Base-by-base conservation (phyloP, 148 eudicot genomes). In the Vaccinium macrocarpon region DNA sequence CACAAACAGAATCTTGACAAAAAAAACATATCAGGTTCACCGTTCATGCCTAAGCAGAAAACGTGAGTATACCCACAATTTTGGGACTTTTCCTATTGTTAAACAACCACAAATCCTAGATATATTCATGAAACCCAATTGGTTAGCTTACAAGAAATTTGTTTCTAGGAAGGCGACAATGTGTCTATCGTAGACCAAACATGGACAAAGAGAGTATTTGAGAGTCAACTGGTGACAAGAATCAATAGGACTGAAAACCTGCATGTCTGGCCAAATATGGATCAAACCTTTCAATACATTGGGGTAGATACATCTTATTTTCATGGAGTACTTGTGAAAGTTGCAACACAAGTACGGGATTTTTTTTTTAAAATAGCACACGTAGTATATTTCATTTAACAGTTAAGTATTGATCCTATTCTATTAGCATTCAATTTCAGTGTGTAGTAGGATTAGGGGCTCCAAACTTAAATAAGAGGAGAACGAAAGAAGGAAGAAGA, bases 301-400 rank as follows among this genome's bases (percentile, higher is more conserved):
- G 13, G 11, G 14, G 23, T 75, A 27, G 52, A 46, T 75, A 42
- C 49, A 46, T 46, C 78, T 75, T 19, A 38, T 19, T 19, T 9
- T 75, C 53, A 46, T 2, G 52, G 52, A 46, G 27, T 21, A 48
- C 27, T 75, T 21, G 78, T 6, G 2, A 21, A 75, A 19, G 53
- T 75, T 75, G 78, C 78, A 42, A 75, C 53, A 75, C 76, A 72
- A 72, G n/a, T 18, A 71, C 48, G 75, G 48, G 48, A 29, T 70
- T 25, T 66, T 25, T 10, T 10, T 66, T 66, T 25, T 11, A 10
- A 27, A 68, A 68, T n/a, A 4, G 14, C 35, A 68, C 16, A 68
- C 18, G 0, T 13, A 64, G 70, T 8, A 64, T 23, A 9, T 64
- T 64, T 10, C 29, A 23, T 11, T 62, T 62, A 62, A 62, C 9